Base-by-base conservation (phyloP, 2,329 filamentous ascomycete genomes). In the Aspergillus texensis region DNA sequence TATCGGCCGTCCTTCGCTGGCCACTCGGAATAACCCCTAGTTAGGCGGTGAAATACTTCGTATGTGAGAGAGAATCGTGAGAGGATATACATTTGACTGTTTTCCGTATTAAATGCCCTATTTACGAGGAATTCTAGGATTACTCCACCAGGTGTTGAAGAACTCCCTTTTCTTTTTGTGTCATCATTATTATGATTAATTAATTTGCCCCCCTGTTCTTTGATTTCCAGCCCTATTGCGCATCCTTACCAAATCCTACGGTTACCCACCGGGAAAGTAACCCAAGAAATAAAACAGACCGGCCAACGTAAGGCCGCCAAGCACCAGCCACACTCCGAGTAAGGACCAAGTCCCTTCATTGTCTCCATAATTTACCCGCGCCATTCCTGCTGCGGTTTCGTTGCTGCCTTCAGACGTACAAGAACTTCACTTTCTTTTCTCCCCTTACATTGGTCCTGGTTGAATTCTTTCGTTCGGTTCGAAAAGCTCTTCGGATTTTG, bases 391-490 rank as follows among this genome's bases (percentile, higher is more conserved):
- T 54, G 57, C 61, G 45, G 61, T 66, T 62, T 69, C 62, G 68
- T 63, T 70, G 68, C 66, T 69, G 68, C 68, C 68, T 70, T 69
- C 64, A 59, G 56, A 57, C 50, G 53, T 54, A 24, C 62, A 60
- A 67, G 61, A 50, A 57, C 62, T 63, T 60, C 60, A 57, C 50
- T 57, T 45, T 55, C 57, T 28, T 63, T 62, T 48, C 63, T 60
- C 57, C 61, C 62, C 57, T 62, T 59, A 34, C 58, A 61, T 63
- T 45, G 11, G 48, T 65, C 52, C 53, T 64, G n/a, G 57, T 45
- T 46, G n/a, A 32, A 57, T 45, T 62, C 50, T 58, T 62, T 62
- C 59, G 32, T 54, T 57, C 54, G 52, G 46, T 26, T 45, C n/a
- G 36, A 60, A 45, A 46, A 36, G n/a, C 43, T 41, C 54, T 32